Conservation (phyloP, 306 rosid species). For the Carpinus viminea region DNA sequence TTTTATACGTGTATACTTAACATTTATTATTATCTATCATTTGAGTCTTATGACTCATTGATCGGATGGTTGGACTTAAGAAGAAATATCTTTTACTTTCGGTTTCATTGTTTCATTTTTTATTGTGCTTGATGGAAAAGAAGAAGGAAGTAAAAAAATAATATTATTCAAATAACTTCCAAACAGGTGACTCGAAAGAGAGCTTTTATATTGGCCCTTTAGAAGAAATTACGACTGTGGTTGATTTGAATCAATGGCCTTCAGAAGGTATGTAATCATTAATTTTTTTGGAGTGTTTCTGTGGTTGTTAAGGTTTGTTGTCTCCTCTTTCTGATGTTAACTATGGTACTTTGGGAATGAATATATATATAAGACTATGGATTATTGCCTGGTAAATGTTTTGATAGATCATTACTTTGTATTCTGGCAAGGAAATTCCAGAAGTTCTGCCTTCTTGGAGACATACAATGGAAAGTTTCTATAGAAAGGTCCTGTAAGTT, state of each 20-base stretch:
- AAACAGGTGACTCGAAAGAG: conserved; percentile 81
- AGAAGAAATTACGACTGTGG: conserved; percentile 38
- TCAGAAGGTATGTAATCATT: conserved; percentile 44
- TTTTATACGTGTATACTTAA: no score
- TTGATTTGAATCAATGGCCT: conserved; percentile 81
- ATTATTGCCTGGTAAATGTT: not conserved
- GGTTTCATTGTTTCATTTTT: conserved; percentile 3
- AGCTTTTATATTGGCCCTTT: conserved; percentile 65
- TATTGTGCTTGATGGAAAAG: not conserved
- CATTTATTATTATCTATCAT: no score
- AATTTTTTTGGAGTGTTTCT: not conserved
- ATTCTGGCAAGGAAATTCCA: conserved; percentile 38
- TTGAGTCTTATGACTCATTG: not conserved
- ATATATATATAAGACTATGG: not conserved
- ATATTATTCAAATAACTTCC: not conserved
- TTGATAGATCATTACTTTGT: not conserved
- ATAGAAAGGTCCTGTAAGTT: conserved; percentile 64
- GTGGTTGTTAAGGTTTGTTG: not conserved
- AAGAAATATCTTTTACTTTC: not conserved
- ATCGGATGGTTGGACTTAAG: not conserved
- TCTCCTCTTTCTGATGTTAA: not conserved
- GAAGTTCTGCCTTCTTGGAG: conserved; percentile 73
- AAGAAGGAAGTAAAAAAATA: conserved; percentile 1
- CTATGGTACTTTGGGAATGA: not conserved
- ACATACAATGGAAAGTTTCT: conserved; percentile 58